These are phyloP conservation scores for Spatholobus suberectus DNA, from an alignment of 306 rosid genomes.

Conservation along the genomic window DNA sequence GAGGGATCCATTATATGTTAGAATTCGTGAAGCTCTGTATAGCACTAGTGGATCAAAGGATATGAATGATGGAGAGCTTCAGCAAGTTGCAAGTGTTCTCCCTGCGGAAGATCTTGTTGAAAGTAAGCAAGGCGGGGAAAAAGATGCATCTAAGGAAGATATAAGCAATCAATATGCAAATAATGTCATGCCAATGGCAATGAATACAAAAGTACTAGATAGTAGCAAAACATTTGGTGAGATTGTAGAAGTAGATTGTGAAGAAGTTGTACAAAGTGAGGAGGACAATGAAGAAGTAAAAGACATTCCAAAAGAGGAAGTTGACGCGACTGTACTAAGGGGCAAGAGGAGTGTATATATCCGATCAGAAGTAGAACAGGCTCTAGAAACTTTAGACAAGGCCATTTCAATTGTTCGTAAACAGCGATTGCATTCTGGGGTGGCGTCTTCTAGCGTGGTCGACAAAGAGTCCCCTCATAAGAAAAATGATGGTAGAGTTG, in stretches of 20 bases:
- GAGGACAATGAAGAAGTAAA: slow-evolving; percentile 40
- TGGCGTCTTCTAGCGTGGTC: slow-evolving; percentile 30
- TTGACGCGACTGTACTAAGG: neutral
- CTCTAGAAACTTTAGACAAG: slow-evolving; percentile 74
- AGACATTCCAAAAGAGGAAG: slow-evolving; percentile 28
- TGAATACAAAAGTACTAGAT: slow-evolving; percentile 20
- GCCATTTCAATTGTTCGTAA: slow-evolving; percentile 58
- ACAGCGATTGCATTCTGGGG: slow-evolving; percentile 40
- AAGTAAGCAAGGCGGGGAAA: slow-evolving; percentile 27
- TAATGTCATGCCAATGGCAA: slow-evolving; percentile 19
- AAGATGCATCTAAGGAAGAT: slow-evolving; percentile 42
- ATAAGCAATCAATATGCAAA: slow-evolving; percentile 25
- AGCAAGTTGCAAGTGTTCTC: slow-evolving; percentile 27
- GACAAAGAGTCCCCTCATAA: slow-evolving; percentile 16
- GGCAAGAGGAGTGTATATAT: slow-evolving; percentile 44
- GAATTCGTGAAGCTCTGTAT: slow-evolving; percentile 66
- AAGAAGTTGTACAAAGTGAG: slow-evolving; percentile 42
- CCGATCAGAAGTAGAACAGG: slow-evolving; percentile 73
- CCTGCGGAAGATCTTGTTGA: slow-evolving; percentile 41
- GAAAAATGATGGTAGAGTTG: slow-evolving; percentile 28
- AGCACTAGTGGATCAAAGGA: slow-evolving; percentile 39
- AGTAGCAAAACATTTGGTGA: slow-evolving; percentile 50
- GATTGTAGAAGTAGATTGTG: slow-evolving; percentile 68
- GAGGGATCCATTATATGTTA: slow-evolving; percentile 60
- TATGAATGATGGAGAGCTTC: slow-evolving; percentile 39